Evolutionary conservation across 768 basidiomycete species (phyloP).

Genomic region (Boletus bicolor): DNA sequence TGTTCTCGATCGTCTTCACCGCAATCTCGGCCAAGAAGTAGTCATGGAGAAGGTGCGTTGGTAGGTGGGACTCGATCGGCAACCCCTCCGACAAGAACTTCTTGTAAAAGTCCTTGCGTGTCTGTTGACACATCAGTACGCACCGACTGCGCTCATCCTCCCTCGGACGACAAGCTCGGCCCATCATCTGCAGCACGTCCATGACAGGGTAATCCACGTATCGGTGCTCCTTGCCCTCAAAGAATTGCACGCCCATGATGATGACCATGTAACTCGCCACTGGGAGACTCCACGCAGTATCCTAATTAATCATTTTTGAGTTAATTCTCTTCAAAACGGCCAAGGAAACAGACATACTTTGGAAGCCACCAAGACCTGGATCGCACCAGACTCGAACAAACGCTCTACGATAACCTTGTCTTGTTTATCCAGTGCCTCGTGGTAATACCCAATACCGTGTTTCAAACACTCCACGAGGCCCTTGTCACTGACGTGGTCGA

Average conservation of each 20-base stretch:
- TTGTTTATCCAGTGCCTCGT: conserved; percentile 87
- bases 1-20: conserved; percentile 98
- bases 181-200: conserved; percentile 99
- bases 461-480: conserved; percentile 76
- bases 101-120: conserved; percentile 98
- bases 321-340: neutral
- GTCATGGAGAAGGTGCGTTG: conserved; percentile 88
- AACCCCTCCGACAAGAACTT: conserved; percentile 97
- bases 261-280: conserved; percentile 96
- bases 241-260: conserved; percentile 98
- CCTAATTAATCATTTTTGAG: conserved; percentile 42
- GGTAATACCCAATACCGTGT: conserved; percentile 93
- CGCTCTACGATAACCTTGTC: conserved; percentile 94
- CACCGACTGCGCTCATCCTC: conserved; percentile 91
- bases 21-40: conserved; percentile 99
- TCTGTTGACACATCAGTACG: conserved; percentile 96
- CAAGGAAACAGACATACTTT: conserved; percentile 53
- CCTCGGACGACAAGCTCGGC: conserved; percentile 87
- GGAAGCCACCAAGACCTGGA: conserved; percentile 91
- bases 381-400: conserved; percentile 89
- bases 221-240: conserved; percentile 96
- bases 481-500: conserved; percentile 79
- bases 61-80: conserved; percentile 93
- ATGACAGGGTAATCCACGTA: conserved; percentile 98
- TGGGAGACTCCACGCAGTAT: conserved; percentile 94